These are phyloP conservation scores for Trapa incisa DNA, from an alignment of 345 rosid genomes.

Conservation along the genomic window DNA sequence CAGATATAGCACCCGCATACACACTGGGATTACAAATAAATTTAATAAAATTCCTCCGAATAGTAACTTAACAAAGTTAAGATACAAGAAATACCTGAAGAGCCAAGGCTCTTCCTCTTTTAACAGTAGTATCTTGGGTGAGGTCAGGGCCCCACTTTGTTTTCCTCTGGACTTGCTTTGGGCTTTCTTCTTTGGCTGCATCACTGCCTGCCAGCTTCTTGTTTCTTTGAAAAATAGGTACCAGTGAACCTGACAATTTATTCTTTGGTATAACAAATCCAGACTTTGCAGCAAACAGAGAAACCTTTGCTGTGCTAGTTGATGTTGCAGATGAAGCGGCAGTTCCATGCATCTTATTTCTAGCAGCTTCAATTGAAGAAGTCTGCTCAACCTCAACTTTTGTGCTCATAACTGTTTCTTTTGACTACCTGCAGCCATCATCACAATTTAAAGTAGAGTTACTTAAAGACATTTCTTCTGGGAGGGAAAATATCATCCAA, in stretches of 20 bases:
- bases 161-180: slow-evolving; percentile 46
- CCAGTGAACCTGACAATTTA: slow-evolving; percentile 72
- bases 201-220: slow-evolving; percentile 31
- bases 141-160: slow-evolving; percentile 84
- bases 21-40: not conserved
- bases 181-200: slow-evolving; percentile 23
- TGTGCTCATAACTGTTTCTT: slow-evolving; percentile 12
- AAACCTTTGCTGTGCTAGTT: slow-evolving; percentile 36
- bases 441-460: not conserved
- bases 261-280: slow-evolving; percentile 93
- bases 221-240: slow-evolving; percentile 51
- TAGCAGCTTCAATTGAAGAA: slow-evolving; percentile 17
- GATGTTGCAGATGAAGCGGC: slow-evolving; percentile 22
- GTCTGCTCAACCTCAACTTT: slow-evolving; percentile 21
- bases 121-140: slow-evolving; percentile 48
- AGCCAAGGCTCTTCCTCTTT: slow-evolving; percentile 53
- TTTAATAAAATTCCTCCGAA: not conserved
- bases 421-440: not conserved
- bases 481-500: too few species aligned
- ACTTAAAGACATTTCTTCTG: not conserved
- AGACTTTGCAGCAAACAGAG: slow-evolving; percentile 62
- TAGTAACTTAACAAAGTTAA: not conserved
- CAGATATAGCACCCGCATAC: slow-evolving; percentile 25
- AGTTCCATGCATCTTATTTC: slow-evolving; percentile 28
- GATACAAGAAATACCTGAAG: slow-evolving; percentile 51